A percentile compares a stretch with the other conserved stretches of the same genome.
Evolutionary conservation across 495 filamentous ascomycete genomes (phyloP).

Genomic region (Tuber calosporum): DNA sequence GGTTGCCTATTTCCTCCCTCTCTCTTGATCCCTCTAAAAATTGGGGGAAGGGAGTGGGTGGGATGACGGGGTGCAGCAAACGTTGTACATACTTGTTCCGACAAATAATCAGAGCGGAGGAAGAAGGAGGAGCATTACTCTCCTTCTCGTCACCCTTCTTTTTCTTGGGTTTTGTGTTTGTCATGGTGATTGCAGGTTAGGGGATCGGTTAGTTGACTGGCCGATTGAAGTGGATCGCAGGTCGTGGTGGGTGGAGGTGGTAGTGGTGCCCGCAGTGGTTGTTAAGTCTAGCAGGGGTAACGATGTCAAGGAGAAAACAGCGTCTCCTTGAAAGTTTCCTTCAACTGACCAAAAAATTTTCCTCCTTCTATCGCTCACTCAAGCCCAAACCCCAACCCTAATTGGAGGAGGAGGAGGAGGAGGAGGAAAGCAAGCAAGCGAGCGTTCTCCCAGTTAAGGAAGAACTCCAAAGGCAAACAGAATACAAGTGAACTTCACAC

Average conservation of each 20-base stretch:
- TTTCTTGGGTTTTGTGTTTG: slow-evolving; percentile 23
- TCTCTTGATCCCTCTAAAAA: not conserved
- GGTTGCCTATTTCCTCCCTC: not conserved
- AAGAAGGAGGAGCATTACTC: slow-evolving; percentile 11
- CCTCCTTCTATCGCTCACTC: not conserved
- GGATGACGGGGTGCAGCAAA: not conserved
- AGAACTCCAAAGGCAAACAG: not conserved
- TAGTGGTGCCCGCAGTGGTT: not conserved
- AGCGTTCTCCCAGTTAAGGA: not conserved
- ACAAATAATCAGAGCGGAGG: slow-evolving; percentile 56
- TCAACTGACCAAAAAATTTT: slow-evolving; percentile 13
- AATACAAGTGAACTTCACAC: not conserved
- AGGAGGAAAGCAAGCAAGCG: not conserved
- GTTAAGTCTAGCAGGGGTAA: not conserved
- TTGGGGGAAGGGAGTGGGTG: not conserved
- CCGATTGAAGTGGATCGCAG: not conserved
- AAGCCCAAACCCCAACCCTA: slow-evolving; percentile 1
- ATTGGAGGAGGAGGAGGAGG: slow-evolving; percentile 6
- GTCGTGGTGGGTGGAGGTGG: not conserved
- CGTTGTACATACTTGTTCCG: slow-evolving; percentile 56
- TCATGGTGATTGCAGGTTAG: slow-evolving; percentile 12
- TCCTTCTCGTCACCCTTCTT: slow-evolving; percentile 30
- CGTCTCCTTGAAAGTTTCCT: slow-evolving; percentile 1
- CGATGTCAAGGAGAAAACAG: not conserved
- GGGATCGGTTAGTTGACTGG: not conserved